These are phyloP conservation scores for Edaphochlamys debaryana DNA, from an alignment of 139 green algal species.

Conservation along the genomic window DNA sequence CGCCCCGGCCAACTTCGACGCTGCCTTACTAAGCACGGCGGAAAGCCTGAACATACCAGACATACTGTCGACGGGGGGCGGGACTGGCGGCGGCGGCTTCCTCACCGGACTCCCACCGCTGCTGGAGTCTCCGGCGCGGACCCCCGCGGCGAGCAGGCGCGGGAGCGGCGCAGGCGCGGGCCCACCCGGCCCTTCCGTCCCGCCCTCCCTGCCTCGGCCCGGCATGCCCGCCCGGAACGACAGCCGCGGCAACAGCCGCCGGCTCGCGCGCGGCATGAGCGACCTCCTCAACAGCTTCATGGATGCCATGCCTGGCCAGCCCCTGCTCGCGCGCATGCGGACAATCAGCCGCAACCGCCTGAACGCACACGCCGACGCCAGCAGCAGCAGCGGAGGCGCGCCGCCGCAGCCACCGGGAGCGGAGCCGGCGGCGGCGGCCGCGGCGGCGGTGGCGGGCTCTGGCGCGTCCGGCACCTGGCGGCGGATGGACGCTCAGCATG, in stretches of 20 bases:
- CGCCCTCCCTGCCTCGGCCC: too few relatives aligned
- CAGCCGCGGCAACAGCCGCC: not conserved
- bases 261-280: not conserved
- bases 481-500: not conserved
- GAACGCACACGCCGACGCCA: not conserved
- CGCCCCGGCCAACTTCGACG: too few relatives aligned
- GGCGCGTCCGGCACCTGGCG: not conserved
- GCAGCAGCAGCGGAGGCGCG: not conserved
- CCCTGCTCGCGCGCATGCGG: not conserved
- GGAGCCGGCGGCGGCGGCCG: not conserved
- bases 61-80: too few relatives aligned
- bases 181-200: too few relatives aligned
- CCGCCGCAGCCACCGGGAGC: too few relatives aligned
- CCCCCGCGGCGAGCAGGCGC: not conserved
- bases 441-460: not conserved
- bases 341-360: not conserved
- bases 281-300: constrained; percentile 1
- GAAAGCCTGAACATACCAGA: too few relatives aligned
- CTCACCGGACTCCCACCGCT: not conserved
- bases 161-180: too few relatives aligned
- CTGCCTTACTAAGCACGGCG: too few relatives aligned
- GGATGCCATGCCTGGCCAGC: not conserved
- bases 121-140: too few relatives aligned
- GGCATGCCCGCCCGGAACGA: too few relatives aligned
- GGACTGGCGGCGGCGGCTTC: too few relatives aligned